Evolutionary conservation across 208 protist genomes (phyloP).

Genomic region (Crithidia brevicula): DNA sequence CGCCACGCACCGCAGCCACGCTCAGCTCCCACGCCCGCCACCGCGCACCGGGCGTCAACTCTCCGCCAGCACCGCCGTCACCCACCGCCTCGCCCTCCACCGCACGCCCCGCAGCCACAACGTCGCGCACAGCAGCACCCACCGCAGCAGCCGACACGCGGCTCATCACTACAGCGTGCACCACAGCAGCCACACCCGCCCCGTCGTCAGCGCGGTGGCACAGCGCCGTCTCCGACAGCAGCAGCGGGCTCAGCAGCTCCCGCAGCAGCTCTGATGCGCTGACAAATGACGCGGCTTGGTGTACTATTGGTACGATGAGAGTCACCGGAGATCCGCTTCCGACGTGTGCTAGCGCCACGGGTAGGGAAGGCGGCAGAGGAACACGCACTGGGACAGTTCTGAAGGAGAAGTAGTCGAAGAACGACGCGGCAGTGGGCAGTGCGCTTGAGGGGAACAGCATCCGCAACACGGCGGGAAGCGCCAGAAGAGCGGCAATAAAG

Average conservation of each 20-base stretch:
- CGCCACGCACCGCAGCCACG: constrained; percentile 1
- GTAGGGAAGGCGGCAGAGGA: no score
- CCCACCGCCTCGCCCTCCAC: not conserved
- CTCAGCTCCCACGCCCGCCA: constrained; percentile 9
- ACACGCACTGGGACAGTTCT: no score
- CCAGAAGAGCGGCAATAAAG: no score
- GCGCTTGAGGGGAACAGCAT: no score
- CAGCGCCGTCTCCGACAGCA: constrained; percentile 16
- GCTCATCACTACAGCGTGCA: not conserved
- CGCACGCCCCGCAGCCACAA: not conserved
- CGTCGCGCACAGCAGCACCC: not conserved
- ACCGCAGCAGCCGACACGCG: not conserved
- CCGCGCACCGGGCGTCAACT: not conserved
- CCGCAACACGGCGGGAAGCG: no score
- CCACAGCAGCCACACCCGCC: not conserved
- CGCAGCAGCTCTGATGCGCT: not conserved
- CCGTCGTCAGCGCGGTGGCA: constrained; percentile 2
- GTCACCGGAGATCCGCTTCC: not conserved
- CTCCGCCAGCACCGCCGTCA: not conserved
- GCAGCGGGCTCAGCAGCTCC: constrained; percentile 7
- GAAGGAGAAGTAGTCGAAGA: no score
- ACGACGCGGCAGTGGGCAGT: no score
- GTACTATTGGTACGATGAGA: not conserved
- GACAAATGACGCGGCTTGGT: not conserved
- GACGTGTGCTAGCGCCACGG: not conserved